Conservation (phyloP, 768 basidiomycete genomes). For the Russula brevipes region DNA sequence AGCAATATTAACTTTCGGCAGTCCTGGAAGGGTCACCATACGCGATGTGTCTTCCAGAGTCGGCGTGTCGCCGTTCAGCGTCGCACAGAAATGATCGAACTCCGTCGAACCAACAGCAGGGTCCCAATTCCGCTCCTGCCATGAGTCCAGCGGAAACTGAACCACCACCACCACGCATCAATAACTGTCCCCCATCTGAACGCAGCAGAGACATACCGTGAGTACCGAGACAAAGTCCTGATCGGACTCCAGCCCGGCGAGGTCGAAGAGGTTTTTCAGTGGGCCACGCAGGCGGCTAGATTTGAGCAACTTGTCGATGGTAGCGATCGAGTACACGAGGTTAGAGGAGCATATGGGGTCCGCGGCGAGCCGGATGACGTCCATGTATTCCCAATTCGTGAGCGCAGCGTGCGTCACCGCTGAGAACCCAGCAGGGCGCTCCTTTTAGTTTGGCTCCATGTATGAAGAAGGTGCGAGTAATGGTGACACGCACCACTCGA, state of each 20-base stretch:
- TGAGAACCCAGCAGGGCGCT: constrained; percentile 27
- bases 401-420: constrained; percentile 82
- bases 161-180: background rate
- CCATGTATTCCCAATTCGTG: constrained; percentile 84
- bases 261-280: constrained; percentile 75
- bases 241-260: constrained; percentile 60
- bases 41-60: background rate
- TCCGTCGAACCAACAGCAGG: constrained; percentile 52
- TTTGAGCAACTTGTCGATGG: constrained; percentile 60
- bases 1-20: constrained; percentile 45
- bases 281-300: constrained; percentile 40
- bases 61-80: constrained; percentile 33
- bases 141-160: constrained; percentile 58
- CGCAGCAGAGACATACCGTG: constrained; percentile 37
- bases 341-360: constrained; percentile 57
- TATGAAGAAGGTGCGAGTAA: background rate
- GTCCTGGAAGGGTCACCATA: background rate
- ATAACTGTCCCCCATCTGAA: background rate
- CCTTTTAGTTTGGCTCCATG: background rate
- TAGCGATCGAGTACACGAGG: constrained; percentile 51
- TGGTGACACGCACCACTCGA: constrained; percentile 57
- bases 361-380: constrained; percentile 69
- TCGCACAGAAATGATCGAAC: constrained; percentile 65
- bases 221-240: constrained; percentile 75
- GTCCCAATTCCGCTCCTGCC: constrained; percentile 90